Evolutionary conservation across 352 stramenopile species (phyloP), one percentile per base, ranked within the genome.

Genomic region (Pythium pectinolyticum): DNA sequence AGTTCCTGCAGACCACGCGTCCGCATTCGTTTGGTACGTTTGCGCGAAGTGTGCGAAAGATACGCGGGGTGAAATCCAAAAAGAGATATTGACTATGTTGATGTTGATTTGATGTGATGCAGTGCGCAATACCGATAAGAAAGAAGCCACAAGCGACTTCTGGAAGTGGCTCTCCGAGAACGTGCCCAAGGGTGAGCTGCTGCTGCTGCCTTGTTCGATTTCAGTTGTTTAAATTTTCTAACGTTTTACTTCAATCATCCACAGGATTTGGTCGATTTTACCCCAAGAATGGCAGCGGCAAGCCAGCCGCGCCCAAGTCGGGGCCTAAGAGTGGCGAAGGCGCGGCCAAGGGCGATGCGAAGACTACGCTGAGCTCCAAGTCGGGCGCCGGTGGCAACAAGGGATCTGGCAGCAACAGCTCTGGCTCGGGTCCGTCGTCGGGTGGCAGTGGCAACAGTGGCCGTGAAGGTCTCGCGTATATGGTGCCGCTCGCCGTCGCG

Each of bases 211-310:
- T n/a, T n/a, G n/a, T n/a, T n/a, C n/a, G n/a, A n/a, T n/a, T n/a
- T n/a, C n/a, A n/a, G n/a, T n/a, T n/a, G n/a, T n/a, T n/a, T n/a
- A n/a, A n/a, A n/a, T n/a, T 14, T 8, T 49, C 5, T 52, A 52
- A 19, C 39, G 20, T 25, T 34, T 20, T n/a, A 19, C n/a, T 53
- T 24, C 43, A 14, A 30, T 43, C 43, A 37, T 53, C 7, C 0
- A 3, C 40, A 82, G 84, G 86, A 11, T 95, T 95, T 61, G 86
- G 82, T 15, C 82, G 86, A 5, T 95, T 95, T 46, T 92, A 91
- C 70, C 86, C 86, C 14, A 95, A 95, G 68, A 92, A 89, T 54
- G 78, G 68, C 20, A 70, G 67, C 2, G 67, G 53, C 31, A 92
- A 90, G 43, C 48, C 64, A 0, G 63, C 69, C 11, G 77, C 78